Conservation (phyloP, 805 yeast genomes). For the Maudiozyma serrabonitensis region DNA sequence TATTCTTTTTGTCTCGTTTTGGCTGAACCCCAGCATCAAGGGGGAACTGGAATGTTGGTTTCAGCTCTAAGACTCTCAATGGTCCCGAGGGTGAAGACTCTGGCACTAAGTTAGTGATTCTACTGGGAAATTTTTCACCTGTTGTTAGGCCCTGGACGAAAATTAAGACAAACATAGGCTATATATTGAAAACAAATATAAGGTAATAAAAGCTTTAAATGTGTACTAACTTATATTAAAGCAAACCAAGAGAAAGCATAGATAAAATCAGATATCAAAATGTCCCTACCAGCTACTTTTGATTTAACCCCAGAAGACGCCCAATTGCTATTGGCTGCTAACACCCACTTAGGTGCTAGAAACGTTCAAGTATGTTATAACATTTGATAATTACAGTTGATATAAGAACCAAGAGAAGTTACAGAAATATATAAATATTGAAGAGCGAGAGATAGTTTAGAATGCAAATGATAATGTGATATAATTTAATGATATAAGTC, state of each 20-base stretch:
- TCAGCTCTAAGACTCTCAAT: too few species aligned
- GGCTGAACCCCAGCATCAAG: too few species aligned
- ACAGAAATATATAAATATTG: background rate
- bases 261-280: slow-evolving; percentile 29
- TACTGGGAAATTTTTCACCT: background rate
- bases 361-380: slow-evolving; percentile 86
- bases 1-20: too few species aligned
- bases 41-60: too few species aligned
- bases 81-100: too few species aligned
- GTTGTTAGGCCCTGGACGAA: too few species aligned
- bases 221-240: background rate
- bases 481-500: too few species aligned
- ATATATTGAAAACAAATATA: background rate
- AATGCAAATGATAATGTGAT: too few species aligned
- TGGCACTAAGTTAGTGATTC: background rate
- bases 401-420: background rate
- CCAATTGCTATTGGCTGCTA: slow-evolving; percentile 98
- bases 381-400: background rate
- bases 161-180: background rate
- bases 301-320: slow-evolving; percentile 96
- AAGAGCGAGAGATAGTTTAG: background rate
- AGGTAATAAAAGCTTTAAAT: background rate
- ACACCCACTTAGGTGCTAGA: slow-evolving; percentile 98
- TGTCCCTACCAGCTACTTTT: slow-evolving; percentile 83
- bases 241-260: slow-evolving; percentile 20